Percentiles rank a stretch among this genome's conserved stretches.
These are phyloP conservation scores for Alopecurus myosuroides DNA, from an alignment of 176 grass and related monocot species.

Conservation along the genomic window DNA sequence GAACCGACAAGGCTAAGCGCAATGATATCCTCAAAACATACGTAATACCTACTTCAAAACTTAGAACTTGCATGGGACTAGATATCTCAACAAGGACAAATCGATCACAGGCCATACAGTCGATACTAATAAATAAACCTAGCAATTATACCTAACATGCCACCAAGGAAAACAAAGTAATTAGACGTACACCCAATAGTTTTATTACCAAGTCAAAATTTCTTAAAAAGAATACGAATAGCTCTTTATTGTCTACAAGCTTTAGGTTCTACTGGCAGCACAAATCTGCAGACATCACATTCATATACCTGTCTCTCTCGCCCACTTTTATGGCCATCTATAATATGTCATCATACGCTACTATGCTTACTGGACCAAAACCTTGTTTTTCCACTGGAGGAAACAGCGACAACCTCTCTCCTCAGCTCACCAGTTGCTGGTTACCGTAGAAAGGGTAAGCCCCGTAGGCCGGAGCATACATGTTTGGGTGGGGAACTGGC, in stretches of 20 bases:
- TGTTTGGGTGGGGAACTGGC: slow-evolving; percentile 48
- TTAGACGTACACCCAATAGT: slow-evolving; percentile 9
- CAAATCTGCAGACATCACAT: slow-evolving; percentile 32
- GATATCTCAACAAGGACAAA: not conserved
- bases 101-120: not conserved
- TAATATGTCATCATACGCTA: slow-evolving; percentile 46
- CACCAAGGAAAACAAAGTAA: not conserved
- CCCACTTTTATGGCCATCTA: slow-evolving; percentile 49
- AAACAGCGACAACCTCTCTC: slow-evolving; percentile 15
- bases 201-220: slow-evolving; percentile 60
- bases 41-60: not conserved
- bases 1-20: not conserved
- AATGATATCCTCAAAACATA: not conserved
- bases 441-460: slow-evolving; percentile 67
- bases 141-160: not conserved
- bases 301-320: slow-evolving; percentile 48
- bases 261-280: slow-evolving; percentile 44
- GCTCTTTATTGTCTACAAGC: slow-evolving; percentile 44
- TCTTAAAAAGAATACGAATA: slow-evolving; percentile 34
- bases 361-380: slow-evolving; percentile 50
- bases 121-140: not conserved
- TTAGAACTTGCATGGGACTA: not conserved
- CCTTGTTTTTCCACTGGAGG: slow-evolving; percentile 38
- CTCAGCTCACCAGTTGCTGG: slow-evolving; percentile 76
- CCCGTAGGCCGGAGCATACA: slow-evolving; percentile 58